Conservation (phyloP, 495 filamentous ascomycete species). For the Penicillium cosmopolitanum region DNA sequence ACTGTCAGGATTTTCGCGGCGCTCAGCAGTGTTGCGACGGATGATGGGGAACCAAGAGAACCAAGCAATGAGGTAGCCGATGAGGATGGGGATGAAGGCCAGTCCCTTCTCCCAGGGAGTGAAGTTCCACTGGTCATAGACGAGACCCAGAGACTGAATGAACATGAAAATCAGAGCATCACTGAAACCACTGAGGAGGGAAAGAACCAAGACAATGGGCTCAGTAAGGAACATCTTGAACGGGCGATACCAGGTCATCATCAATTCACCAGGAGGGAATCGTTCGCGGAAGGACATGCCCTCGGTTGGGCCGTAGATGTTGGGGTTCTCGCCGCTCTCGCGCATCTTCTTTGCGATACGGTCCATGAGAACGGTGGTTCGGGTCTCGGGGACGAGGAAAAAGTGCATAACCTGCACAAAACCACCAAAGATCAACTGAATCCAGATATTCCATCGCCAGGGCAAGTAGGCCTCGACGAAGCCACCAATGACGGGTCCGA, state of each 20-base stretch:
- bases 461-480: conserved; percentile 56
- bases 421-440: conserved; percentile 62
- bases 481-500: conserved; percentile 65
- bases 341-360: conserved; percentile 58
- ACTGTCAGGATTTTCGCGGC: conserved; percentile 51
- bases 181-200: conserved; percentile 63
- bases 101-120: conserved; percentile 53
- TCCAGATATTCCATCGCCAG: conserved; percentile 63
- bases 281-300: conserved; percentile 59
- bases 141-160: conserved; percentile 61
- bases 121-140: conserved; percentile 65
- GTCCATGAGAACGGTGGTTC: conserved; percentile 64
- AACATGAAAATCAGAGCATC: conserved; percentile 71
- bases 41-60: conserved; percentile 57
- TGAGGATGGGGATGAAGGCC: conserved; percentile 59
- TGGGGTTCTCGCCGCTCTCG: conserved; percentile 52
- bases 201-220: conserved; percentile 62
- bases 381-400: conserved; percentile 60
- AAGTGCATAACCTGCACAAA: conserved; percentile 58
- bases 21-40: conserved; percentile 51
- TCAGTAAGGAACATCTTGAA: conserved; percentile 66
- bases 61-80: conserved; percentile 66
- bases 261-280: conserved; percentile 59
- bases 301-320: conserved; percentile 68
- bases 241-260: conserved; percentile 60